These are phyloP conservation scores for Trichoderma erinaceum DNA, from an alignment of 495 filamentous ascomycete genomes.

Conservation along the genomic window DNA sequence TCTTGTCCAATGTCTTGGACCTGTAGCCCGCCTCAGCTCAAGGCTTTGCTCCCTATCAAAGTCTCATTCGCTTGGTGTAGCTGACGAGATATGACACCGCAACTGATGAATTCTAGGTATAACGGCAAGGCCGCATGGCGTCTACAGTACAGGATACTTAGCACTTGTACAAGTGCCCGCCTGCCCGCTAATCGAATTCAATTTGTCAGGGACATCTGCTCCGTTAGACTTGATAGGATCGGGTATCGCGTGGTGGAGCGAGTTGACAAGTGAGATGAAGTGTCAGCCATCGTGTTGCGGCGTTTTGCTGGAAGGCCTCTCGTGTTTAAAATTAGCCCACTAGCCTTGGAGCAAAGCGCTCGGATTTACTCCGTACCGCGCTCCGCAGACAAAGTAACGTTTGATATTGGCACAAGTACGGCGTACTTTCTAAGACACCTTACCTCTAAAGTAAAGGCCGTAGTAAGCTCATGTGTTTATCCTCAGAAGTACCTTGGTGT, in stretches of 20 bases:
- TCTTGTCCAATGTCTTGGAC: no score
- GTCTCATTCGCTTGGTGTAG: no score
- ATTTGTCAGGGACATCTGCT: slow-evolving; percentile 9
- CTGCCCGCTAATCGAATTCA: background rate
- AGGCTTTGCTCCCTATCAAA: no score
- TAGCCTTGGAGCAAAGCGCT: background rate
- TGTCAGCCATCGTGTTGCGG: background rate
- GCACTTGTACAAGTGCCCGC: background rate
- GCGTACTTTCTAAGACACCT: background rate
- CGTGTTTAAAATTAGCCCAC: slow-evolving; percentile 3
- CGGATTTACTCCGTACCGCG: background rate
- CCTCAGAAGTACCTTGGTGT: no score
- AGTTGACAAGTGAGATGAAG: background rate
- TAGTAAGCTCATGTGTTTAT: no score
- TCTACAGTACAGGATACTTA: no score
- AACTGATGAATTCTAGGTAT: no score
- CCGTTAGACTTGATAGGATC: background rate
- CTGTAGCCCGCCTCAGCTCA: no score
- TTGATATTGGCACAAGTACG: background rate
- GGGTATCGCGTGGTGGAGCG: background rate
- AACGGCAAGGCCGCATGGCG: no score
- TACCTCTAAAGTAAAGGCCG: background rate
- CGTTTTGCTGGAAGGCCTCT: background rate
- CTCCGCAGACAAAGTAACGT: background rate
- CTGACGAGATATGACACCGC: no score